These are phyloP conservation scores for Fusarium papillatum DNA, from an alignment of 2,329 filamentous ascomycete genomes.

Conservation along the genomic window DNA sequence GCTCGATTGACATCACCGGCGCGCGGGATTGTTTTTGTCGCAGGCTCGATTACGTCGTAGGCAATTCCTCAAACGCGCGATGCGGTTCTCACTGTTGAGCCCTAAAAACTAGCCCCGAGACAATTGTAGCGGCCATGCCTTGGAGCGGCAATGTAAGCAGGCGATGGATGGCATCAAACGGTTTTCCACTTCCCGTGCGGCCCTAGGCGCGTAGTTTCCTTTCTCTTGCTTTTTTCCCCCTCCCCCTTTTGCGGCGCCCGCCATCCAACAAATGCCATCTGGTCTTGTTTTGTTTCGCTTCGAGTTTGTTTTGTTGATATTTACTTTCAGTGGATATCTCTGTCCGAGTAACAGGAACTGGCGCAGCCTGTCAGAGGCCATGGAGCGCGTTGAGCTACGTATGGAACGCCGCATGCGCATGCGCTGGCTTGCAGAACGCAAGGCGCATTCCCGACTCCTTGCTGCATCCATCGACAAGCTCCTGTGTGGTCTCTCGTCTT, in stretches of 20 bases:
- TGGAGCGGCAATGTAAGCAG: not conserved
- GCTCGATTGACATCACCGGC: constrained; percentile 15
- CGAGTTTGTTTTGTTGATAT: constrained; percentile 27
- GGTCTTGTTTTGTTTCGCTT: constrained; percentile 26
- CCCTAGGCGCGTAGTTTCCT: constrained; percentile 5
- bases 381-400: constrained; percentile 22
- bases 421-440: constrained; percentile 31
- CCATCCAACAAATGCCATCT: constrained; percentile 2
- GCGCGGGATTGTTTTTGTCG: constrained; percentile 5
- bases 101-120: constrained; percentile 4
- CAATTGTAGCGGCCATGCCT: constrained; percentile 1
- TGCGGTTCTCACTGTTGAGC: not conserved
- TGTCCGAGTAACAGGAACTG: constrained; percentile 25
- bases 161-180: constrained; percentile 15
- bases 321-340: constrained; percentile 17
- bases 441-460: constrained; percentile 32
- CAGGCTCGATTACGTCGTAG: constrained; percentile 9
- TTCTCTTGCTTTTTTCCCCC: not conserved
- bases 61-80: constrained; percentile 2
- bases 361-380: constrained; percentile 24
- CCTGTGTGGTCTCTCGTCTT: constrained; percentile 3
- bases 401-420: constrained; percentile 33
- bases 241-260: not conserved
- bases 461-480: constrained; percentile 11
- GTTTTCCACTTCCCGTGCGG: not conserved